These are phyloP conservation scores for Alternaria atra DNA, from an alignment of 2,329 filamentous ascomycete genomes.

Conservation along the genomic window DNA sequence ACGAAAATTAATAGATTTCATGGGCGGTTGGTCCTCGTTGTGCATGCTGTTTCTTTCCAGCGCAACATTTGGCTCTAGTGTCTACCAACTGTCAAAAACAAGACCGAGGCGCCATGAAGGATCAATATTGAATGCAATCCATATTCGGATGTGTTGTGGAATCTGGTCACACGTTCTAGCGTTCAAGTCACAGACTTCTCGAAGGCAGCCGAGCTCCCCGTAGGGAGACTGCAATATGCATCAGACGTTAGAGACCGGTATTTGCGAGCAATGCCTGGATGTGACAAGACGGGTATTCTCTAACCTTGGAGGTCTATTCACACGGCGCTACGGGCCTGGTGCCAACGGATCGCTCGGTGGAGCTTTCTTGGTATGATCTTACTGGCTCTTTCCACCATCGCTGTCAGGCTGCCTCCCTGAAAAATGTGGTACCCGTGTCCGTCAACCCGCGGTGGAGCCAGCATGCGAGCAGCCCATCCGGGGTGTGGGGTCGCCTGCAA, in stretches of 20 bases:
- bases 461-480: not conserved
- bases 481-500: slow-evolving; percentile 5
- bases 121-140: slow-evolving; percentile 5
- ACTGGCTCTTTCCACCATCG: slow-evolving; percentile 26
- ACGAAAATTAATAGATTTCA: not conserved
- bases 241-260: slow-evolving; percentile 20
- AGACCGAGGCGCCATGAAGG: not conserved
- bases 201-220: slow-evolving; percentile 24
- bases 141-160: slow-evolving; percentile 11
- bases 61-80: not conserved
- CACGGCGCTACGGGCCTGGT: slow-evolving; percentile 34
- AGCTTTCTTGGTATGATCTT: slow-evolving; percentile 17
- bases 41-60: not conserved
- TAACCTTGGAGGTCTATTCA: slow-evolving; percentile 22
- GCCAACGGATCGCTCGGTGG: slow-evolving; percentile 31
- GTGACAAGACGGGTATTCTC: slow-evolving; percentile 14
- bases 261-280: slow-evolving; percentile 14
- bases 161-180: slow-evolving; percentile 14
- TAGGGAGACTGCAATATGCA: slow-evolving; percentile 24
- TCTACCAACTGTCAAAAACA: not conserved
- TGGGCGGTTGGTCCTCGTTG: not conserved
- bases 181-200: slow-evolving; percentile 21
- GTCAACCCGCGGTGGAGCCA: slow-evolving; percentile 15
- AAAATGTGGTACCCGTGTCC: slow-evolving; percentile 28
- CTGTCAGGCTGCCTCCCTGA: slow-evolving; percentile 23